Base-by-base conservation (phyloP, 257 asterid species). In the Asclepias syriaca region DNA sequence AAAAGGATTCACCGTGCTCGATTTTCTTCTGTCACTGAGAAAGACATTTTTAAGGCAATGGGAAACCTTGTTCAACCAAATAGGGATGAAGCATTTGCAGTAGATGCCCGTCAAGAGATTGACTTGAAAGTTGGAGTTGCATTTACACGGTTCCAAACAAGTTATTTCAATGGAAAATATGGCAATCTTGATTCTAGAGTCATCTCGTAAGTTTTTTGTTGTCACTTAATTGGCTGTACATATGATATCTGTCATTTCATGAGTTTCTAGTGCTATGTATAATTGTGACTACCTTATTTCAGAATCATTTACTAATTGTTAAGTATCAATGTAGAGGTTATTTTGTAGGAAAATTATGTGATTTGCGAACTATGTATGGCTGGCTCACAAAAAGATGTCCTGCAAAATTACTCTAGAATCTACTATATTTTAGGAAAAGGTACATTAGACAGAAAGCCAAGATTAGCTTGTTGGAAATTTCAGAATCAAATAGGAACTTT, bases 61-160 rank as follows among this genome's bases (percentile, higher is more conserved):
- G 82, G 69, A 75, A 77, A 72, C 84, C 96, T 92, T 70, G 94
- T 81, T 71, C 87, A 81, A 78, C 96, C 98, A 56, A 88, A 92
- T 84, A 82, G 85, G 79, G 87, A 92, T 71, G 98, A 92, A 87
- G 89, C 98, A 69, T 71, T 90, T 81, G 93, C 98, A 60, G 98
- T 92, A 70, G 98, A 92, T 84, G 94, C 96, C 66, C 98, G 96
- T 71, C 98, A 92, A 79, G 96, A 92, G 86, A 92, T 92, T 75
- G 98, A 92, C 86, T 84, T 92, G 88, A 92, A 92, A 90, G 98
- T 92, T 81, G 98, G 98, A 81, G 96, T 92, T 77, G 88, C 98
- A 81, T 92, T 92, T 83, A 92, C 98, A 60, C 84, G 98, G 72
- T 92, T 89, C 76, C 98, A 92, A 78, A 92, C 98, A 15, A 80